These are phyloP conservation scores for Gremmenia infestans DNA, from an alignment of 2,329 filamentous ascomycete genomes.

Conservation along the genomic window DNA sequence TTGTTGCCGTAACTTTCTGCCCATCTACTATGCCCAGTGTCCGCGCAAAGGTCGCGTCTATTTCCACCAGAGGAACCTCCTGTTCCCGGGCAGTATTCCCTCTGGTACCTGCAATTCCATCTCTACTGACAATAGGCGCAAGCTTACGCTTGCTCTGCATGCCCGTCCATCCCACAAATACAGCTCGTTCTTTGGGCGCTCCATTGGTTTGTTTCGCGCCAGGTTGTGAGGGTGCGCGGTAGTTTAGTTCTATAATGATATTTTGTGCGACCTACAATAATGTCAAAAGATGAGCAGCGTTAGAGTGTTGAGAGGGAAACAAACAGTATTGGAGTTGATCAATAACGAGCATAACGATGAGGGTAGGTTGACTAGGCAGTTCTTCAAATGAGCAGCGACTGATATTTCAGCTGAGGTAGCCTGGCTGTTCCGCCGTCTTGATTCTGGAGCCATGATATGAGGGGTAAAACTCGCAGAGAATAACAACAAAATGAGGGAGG, in stretches of 20 bases:
- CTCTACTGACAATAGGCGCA: slow-evolving; percentile 66
- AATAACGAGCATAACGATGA: slow-evolving; percentile 77
- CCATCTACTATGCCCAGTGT: slow-evolving; percentile 75
- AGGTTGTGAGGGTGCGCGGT: slow-evolving; percentile 53
- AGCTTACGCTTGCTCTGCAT: slow-evolving; percentile 89
- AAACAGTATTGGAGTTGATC: slow-evolving; percentile 83
- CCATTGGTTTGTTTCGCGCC: slow-evolving; percentile 41
- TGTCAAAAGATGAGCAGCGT: slow-evolving; percentile 4
- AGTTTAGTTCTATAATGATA: slow-evolving; percentile 89
- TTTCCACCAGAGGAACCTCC: slow-evolving; percentile 72
- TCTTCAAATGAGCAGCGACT: slow-evolving; percentile 75
- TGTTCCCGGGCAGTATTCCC: slow-evolving; percentile 61
- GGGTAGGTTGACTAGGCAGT: slow-evolving; percentile 90
- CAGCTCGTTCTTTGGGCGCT: slow-evolving; percentile 55
- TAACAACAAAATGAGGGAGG: neutral
- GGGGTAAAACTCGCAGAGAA: neutral
- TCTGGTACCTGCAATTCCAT: slow-evolving; percentile 60
- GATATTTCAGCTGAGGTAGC: slow-evolving; percentile 77
- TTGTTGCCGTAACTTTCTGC: slow-evolving; percentile 64
- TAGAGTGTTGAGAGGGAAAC: slow-evolving; percentile 31
- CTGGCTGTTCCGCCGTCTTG: slow-evolving; percentile 43
- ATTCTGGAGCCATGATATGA: slow-evolving; percentile 21
- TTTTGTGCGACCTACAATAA: slow-evolving; percentile 74
- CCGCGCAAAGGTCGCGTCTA: slow-evolving; percentile 79
- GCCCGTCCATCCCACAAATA: slow-evolving; percentile 94